A percentile compares a stretch with the other conserved stretches of the same genome.
Conservation (phyloP, 495 filamentous ascomycete species). For the Penicillium ochrochloron region DNA sequence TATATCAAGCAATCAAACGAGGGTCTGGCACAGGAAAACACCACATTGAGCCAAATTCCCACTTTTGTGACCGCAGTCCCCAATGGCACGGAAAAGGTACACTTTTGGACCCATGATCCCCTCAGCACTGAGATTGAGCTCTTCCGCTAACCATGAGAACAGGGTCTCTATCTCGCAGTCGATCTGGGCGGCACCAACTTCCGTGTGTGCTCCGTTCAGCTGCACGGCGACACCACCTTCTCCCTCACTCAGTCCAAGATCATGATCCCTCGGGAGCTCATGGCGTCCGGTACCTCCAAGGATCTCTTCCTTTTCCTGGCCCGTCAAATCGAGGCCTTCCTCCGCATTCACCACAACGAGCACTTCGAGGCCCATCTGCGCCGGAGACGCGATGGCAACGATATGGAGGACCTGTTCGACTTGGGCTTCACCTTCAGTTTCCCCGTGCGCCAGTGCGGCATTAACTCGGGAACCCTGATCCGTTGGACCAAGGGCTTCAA, state of each 20-base stretch:
- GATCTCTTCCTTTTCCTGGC: constrained; percentile 94
- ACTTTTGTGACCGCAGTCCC: constrained; percentile 95
- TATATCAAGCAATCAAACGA: constrained; percentile 87
- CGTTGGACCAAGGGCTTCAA: constrained; percentile 99
- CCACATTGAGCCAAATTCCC: constrained; percentile 91
- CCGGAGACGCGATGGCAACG: constrained; percentile 60
- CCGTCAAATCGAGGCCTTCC: constrained; percentile 85
- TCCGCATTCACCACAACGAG: constrained; percentile 84
- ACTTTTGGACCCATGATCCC: background rate
- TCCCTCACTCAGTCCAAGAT: constrained; percentile 89
- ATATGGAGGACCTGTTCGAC: constrained; percentile 77
- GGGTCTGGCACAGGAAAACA: constrained; percentile 77
- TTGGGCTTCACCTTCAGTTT: constrained; percentile 98
- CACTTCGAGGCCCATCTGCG: constrained; percentile 76
- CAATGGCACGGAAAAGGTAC: constrained; percentile 91
- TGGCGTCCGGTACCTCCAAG: constrained; percentile 83
- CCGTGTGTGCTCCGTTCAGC: constrained; percentile 89
- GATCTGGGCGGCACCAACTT: constrained; percentile 98
- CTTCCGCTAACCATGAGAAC: constrained; percentile 5
- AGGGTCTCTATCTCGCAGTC: constrained; percentile 95
- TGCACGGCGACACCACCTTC: constrained; percentile 93
- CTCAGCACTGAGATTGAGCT: background rate
- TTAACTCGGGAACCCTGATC: constrained; percentile 90
- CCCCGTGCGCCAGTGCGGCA: constrained; percentile 89
- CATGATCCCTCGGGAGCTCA: constrained; percentile 84